These are phyloP conservation scores for Massariosphaeria phaeospora DNA, from an alignment of 495 filamentous ascomycete species.

Conservation along the genomic window DNA sequence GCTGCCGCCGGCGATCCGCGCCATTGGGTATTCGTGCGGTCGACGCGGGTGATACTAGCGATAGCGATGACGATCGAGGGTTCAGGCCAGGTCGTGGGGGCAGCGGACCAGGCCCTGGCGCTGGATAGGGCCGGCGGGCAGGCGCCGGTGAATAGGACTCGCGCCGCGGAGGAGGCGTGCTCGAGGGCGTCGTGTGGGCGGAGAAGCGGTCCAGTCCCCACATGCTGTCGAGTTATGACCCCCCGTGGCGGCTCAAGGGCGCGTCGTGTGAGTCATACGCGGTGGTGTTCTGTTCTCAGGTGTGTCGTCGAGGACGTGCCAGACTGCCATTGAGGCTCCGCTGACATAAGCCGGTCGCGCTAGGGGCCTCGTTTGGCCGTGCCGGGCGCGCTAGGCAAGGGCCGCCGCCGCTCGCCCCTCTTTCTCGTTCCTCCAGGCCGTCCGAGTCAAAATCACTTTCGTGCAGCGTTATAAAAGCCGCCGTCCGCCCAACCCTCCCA, in stretches of 20 bases:
- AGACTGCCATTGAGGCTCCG: no score
- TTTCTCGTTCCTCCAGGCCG: no score
- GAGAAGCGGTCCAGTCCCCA: conserved; percentile 79
- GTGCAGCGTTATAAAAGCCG: conserved; percentile 13
- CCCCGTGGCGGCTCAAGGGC: background rate
- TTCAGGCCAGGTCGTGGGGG: conserved; percentile 55
- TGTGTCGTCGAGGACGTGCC: background rate
- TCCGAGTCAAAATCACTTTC: conserved; percentile 25
- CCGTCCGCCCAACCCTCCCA: background rate
- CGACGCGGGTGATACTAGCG: conserved; percentile 64
- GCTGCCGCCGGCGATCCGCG: conserved; percentile 51
- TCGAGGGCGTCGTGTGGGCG: conserved; percentile 61
- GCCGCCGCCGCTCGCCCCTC: conserved; percentile 1
- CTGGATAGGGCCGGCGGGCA: conserved; percentile 56
- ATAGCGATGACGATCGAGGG: conserved; percentile 64
- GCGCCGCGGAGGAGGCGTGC: conserved; percentile 55
- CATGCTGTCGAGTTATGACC: conserved; percentile 48
- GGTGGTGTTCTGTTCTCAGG: background rate
- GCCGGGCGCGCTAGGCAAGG: conserved; percentile 8
- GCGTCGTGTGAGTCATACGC: background rate
- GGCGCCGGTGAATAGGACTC: conserved; percentile 68
- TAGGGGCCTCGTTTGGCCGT: conserved; percentile 11
- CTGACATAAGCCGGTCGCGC: no score
- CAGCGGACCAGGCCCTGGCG: conserved; percentile 47
- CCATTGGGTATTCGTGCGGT: conserved; percentile 60